Evolutionary conservation across 768 basidiomycete species (phyloP).

Genomic region (Lactarius sanguifluus): DNA sequence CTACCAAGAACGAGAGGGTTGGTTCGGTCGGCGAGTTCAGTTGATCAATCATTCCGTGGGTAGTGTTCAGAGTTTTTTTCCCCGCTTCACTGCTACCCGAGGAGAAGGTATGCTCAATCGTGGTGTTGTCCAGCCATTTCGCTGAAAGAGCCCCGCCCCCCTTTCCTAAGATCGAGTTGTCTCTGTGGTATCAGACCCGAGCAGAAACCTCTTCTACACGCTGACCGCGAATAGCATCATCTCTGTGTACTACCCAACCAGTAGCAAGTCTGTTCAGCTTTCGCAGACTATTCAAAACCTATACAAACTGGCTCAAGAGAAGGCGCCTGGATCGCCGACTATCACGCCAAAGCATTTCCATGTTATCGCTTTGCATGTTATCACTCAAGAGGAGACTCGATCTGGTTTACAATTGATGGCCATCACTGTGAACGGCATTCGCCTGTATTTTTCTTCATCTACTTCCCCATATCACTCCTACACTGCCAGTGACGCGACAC

Average conservation of each 20-base stretch:
- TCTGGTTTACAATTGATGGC: constrained; percentile 75
- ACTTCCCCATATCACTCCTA: constrained; percentile 50
- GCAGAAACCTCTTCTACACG: constrained; percentile 76
- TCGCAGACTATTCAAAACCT: constrained; percentile 74
- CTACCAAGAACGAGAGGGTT: constrained; percentile 87
- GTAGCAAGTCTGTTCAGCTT: constrained; percentile 67
- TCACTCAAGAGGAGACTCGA: constrained; percentile 66
- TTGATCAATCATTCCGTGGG: constrained; percentile 86
- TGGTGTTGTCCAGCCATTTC: constrained; percentile 10
- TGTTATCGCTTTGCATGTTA: constrained; percentile 66
- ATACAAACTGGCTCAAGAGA: constrained; percentile 75
- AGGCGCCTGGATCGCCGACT: constrained; percentile 73
- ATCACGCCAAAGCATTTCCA: constrained; percentile 69
- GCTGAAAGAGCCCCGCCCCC: constrained; percentile 13
- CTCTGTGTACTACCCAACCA: constrained; percentile 60
- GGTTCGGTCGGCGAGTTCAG: constrained; percentile 86
- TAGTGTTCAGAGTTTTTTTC: constrained; percentile 74
- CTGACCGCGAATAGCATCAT: constrained; percentile 66
- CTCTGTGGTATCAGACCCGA: constrained; percentile 61
- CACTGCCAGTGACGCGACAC: constrained; percentile 37
- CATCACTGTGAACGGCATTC: constrained; percentile 76
- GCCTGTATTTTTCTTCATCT: constrained; percentile 77
- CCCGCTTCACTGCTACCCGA: constrained; percentile 63
- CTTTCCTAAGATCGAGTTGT: constrained; percentile 62
- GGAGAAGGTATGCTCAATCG: constrained; percentile 56